A percentile compares a stretch with the other conserved stretches of the same genome.
These are phyloP conservation scores for Monilinia polystroma DNA, from an alignment of 2,329 filamentous ascomycete species.

Conservation along the genomic window DNA sequence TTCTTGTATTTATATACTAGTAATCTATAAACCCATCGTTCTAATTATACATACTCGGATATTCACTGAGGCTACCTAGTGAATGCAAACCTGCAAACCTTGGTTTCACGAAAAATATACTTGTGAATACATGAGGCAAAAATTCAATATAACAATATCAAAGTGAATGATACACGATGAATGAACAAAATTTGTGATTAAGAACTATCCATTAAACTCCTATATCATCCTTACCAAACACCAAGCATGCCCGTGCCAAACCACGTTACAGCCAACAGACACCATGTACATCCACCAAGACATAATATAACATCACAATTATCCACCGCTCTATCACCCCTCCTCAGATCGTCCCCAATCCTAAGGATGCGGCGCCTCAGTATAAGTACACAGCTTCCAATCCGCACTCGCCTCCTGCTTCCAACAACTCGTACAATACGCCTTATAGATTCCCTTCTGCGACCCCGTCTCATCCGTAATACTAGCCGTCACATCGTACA, in stretches of 20 bases:
- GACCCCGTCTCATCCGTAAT: constrained; percentile 14
- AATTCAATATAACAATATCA: not conserved
- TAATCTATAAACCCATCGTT: not conserved
- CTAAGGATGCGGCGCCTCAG: constrained; percentile 19
- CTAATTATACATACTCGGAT: not conserved
- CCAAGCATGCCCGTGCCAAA: constrained; percentile 12
- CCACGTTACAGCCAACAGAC: constrained; percentile 6
- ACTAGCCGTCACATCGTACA: constrained; percentile 15
- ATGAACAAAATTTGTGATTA: not conserved
- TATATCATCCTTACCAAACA: constrained; percentile 14
- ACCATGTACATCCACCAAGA: constrained; percentile 12
- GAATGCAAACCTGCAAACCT: not conserved
- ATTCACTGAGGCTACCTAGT: not conserved
- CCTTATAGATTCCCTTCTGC: constrained; percentile 14
- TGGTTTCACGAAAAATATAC: not conserved
- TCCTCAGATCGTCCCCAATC: not conserved
- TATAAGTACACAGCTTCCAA: constrained; percentile 23
- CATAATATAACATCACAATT: constrained; percentile 10
- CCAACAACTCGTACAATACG: constrained; percentile 22
- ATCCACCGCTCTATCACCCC: not conserved
- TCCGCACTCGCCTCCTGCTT: constrained; percentile 20
- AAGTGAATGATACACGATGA: not conserved
- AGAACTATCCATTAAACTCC: constrained; percentile 16
- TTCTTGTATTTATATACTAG: not conserved
- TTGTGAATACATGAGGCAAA: not conserved